A percentile compares a stretch with the other conserved stretches of the same genome.
These are phyloP conservation scores for Geranomyces michiganensis DNA, from an alignment of 192 early-diverging fungal species.

Conservation along the genomic window DNA sequence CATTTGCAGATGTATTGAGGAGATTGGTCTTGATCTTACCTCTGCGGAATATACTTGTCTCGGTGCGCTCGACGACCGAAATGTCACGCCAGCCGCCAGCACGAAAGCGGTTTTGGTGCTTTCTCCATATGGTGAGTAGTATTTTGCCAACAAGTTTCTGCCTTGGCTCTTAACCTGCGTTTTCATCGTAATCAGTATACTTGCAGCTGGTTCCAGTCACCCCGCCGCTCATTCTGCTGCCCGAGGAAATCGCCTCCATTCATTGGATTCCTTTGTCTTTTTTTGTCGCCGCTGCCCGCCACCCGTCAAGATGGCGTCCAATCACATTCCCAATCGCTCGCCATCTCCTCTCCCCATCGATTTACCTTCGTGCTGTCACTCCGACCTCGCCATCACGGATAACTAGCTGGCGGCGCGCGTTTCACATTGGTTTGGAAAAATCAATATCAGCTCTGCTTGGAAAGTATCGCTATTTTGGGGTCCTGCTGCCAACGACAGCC, in stretches of 20 bases:
- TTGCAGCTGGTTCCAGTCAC: constrained; percentile 30
- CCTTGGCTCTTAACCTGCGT: neutral
- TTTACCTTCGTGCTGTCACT: neutral
- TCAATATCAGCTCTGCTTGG: constrained; percentile 15
- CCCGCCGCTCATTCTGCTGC: constrained; percentile 24
- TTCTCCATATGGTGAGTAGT: constrained; percentile 22
- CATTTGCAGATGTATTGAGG: constrained; percentile 22
- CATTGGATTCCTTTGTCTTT: constrained; percentile 40
- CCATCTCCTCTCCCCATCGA: constrained; percentile 17
- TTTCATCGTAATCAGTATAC: constrained; percentile 23
- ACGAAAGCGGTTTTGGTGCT: constrained; percentile 18
- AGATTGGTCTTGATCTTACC: constrained; percentile 35
- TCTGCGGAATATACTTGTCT: constrained; percentile 23
- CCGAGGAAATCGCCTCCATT: constrained; percentile 31
- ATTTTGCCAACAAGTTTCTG: neutral
- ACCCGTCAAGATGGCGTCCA: constrained; percentile 2
- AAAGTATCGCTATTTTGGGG: constrained; percentile 11
- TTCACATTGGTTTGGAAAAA: constrained; percentile 22
- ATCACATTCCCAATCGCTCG: constrained; percentile 35
- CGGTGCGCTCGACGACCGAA: constrained; percentile 35
- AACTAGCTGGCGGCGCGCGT: neutral
- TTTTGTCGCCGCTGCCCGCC: constrained; percentile 28
- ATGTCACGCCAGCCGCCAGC: constrained; percentile 28
- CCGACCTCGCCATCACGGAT: neutral
- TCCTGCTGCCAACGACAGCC: constrained; percentile 22